These are phyloP conservation scores for Pseudocercospora ulei DNA, from an alignment of 2,329 filamentous ascomycete species.

Conservation along the genomic window DNA sequence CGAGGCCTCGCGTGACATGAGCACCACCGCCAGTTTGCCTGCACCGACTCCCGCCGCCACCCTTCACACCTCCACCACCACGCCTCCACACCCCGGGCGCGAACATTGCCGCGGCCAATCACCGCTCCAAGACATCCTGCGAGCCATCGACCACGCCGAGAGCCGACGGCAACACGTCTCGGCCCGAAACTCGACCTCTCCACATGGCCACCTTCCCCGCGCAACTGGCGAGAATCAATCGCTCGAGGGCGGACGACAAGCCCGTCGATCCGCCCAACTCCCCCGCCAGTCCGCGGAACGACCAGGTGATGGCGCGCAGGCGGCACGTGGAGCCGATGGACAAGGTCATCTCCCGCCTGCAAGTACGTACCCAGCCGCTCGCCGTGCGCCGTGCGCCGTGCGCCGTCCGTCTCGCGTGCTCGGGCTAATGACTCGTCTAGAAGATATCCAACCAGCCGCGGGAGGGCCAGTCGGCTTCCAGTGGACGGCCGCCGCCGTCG, in stretches of 20 bases:
- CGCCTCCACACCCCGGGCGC: constrained; percentile 72
- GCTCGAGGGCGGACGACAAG: constrained; percentile 12
- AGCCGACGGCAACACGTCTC: constrained; percentile 11
- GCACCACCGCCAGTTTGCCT: constrained; percentile 67
- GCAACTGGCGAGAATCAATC: constrained; percentile 9
- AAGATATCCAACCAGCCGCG: constrained; percentile 12
- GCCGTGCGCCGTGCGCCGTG: too few species aligned
- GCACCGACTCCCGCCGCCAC: constrained; percentile 48
- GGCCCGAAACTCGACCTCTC: constrained; percentile 10
- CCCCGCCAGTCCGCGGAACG: constrained; percentile 11
- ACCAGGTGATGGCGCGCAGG: constrained; percentile 3
- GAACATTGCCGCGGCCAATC: constrained; percentile 86
- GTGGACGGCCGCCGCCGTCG: constrained; percentile 42
- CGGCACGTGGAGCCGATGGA: constrained; percentile 16
- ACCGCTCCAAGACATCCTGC: constrained; percentile 58
- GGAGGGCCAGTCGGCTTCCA: constrained; percentile 12
- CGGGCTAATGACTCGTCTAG: constrained; percentile 6
- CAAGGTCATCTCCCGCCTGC: constrained; percentile 14
- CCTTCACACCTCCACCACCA: constrained; percentile 59
- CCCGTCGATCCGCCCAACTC: constrained; percentile 17
- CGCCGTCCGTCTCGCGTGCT: background rate
- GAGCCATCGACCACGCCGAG: constrained; percentile 19
- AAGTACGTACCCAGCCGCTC: constrained; percentile 12
- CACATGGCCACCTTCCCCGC: constrained; percentile 14
- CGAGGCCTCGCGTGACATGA: constrained; percentile 57